Evolutionary conservation across 2,329 filamentous ascomycete species (phyloP).

Genomic region (Monilinia fructigena): DNA sequence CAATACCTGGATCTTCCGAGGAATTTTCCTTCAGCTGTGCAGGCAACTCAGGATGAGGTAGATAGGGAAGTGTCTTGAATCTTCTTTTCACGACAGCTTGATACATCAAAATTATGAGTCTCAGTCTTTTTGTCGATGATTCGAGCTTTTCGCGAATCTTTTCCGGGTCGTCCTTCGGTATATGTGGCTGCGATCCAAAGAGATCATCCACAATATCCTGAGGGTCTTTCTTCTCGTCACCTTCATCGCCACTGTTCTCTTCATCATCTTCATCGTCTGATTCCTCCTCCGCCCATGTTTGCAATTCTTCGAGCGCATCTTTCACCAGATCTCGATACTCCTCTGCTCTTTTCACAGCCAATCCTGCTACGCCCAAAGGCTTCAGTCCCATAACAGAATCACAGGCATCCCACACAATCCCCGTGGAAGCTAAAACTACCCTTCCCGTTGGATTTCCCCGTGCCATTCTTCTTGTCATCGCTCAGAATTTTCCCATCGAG

Average conservation of each 20-base stretch:
- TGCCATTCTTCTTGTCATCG: constrained; percentile 48
- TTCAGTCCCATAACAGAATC: constrained; percentile 68
- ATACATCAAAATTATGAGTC: constrained; percentile 67
- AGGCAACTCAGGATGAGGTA: constrained; percentile 44
- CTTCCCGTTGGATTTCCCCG: constrained; percentile 43
- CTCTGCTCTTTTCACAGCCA: constrained; percentile 69
- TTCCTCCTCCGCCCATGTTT: constrained; percentile 80
- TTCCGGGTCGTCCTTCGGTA: constrained; percentile 63
- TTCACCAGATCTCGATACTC: constrained; percentile 72
- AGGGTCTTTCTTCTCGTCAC: constrained; percentile 41
- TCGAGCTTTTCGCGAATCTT: constrained; percentile 65
- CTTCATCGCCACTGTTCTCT: constrained; percentile 54
- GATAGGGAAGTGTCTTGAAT: constrained; percentile 56
- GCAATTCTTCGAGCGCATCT: constrained; percentile 81
- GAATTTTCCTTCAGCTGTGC: constrained; percentile 29
- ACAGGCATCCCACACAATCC: constrained; percentile 79
- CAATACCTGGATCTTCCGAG: constrained; percentile 27
- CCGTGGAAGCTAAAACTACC: constrained; percentile 65
- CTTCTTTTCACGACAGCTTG: constrained; percentile 68
- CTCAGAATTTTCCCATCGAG: constrained; percentile 55
- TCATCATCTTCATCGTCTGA: constrained; percentile 57
- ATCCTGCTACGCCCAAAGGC: constrained; percentile 64
- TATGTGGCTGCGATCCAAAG: constrained; percentile 60
- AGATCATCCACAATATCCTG: constrained; percentile 66
- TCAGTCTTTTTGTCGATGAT: constrained; percentile 60